A percentile compares a stretch with the other conserved stretches of the same genome.
phyloP scores from a whole-genome alignment of 768 basidiomycete genomes.

The Melanogaster broomeanus region DNA sequence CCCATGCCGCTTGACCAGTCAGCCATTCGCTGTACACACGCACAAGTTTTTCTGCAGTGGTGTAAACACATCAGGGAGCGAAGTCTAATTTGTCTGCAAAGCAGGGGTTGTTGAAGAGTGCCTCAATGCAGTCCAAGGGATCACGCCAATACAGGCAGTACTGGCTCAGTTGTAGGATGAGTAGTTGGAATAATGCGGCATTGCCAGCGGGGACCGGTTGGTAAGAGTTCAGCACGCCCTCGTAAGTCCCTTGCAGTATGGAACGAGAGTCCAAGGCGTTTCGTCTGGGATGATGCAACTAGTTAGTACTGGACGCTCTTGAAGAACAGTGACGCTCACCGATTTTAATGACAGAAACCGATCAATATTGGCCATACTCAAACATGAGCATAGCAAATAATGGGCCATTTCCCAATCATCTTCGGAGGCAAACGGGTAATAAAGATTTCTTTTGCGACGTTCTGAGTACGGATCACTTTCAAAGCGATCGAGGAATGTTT shows the following conservation, averaged over 20 bases:
- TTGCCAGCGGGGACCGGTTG: slow-evolving; percentile 30
- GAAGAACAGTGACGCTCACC: not conserved
- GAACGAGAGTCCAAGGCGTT: too few relatives aligned
- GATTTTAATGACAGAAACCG: not conserved
- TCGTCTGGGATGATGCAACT: not conserved
- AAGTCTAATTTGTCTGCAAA: slow-evolving; percentile 24
- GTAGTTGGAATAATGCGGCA: slow-evolving; percentile 7
- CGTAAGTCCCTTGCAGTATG: too few relatives aligned
- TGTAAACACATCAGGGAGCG: slow-evolving; percentile 12
- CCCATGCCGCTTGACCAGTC: slow-evolving; percentile 21
- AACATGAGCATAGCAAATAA: not conserved
- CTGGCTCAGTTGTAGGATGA: slow-evolving; percentile 23
- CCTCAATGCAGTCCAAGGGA: slow-evolving; percentile 29
- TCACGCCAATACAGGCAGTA: slow-evolving; percentile 31
- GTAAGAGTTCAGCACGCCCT: slow-evolving; percentile 27
- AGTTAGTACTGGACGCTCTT: too few relatives aligned
- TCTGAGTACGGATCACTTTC: not conserved
- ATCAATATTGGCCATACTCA: not conserved
- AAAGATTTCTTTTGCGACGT: not conserved
- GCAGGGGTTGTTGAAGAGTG: slow-evolving; percentile 28
- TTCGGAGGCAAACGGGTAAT: not conserved
- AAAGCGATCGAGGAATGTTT: not conserved
- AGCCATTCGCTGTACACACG: slow-evolving; percentile 25
- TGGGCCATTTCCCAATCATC: not conserved
- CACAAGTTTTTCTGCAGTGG: slow-evolving; percentile 5